Evolutionary conservation across 495 filamentous ascomycete species (phyloP), one percentile per base, ranked within the genome.

Genomic region (Daldinia decipiens): DNA sequence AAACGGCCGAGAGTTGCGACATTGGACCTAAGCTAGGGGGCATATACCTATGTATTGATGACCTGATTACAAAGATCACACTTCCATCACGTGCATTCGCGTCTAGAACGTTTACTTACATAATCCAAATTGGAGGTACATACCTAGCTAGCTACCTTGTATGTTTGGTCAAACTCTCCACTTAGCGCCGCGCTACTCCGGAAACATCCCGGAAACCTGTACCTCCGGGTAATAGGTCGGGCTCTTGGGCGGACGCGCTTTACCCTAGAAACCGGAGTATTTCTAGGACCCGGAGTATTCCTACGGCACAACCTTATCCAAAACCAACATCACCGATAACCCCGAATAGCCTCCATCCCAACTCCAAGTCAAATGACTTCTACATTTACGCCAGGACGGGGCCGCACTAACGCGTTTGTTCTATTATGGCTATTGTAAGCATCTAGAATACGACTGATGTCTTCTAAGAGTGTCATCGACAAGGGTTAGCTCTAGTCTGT

Each of bases 81-180:
- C 38, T 13, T 1, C 17, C 9, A 50, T 69, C 67, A 69, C 67
- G 67, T 69, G 60, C 47, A 12, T 59, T 36, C 60, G 67, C 19
- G 60, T 59, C n/a, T n/a, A n/a, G n/a, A n/a, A n/a, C n/a, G n/a
- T n/a, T n/a, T n/a, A n/a, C n/a, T n/a, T n/a, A n/a, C n/a, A n/a
- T n/a, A n/a, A n/a, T n/a, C n/a, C n/a, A n/a, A n/a, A n/a, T n/a
- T n/a, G n/a, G n/a, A n/a, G n/a, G n/a, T n/a, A n/a, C n/a, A n/a
- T n/a, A n/a, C n/a, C n/a, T n/a, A n/a, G n/a, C n/a, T n/a, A n/a
- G n/a, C n/a, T n/a, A n/a, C n/a, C n/a, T n/a, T n/a, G n/a, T n/a
- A n/a, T n/a, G n/a, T n/a, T n/a, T n/a, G n/a, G n/a, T n/a, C n/a
- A n/a, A n/a, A n/a, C n/a, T n/a, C n/a, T n/a, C n/a, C n/a, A n/a